Conservation (phyloP, 2,329 filamentous ascomycete genomes). For the Verticillium dahliae region DNA sequence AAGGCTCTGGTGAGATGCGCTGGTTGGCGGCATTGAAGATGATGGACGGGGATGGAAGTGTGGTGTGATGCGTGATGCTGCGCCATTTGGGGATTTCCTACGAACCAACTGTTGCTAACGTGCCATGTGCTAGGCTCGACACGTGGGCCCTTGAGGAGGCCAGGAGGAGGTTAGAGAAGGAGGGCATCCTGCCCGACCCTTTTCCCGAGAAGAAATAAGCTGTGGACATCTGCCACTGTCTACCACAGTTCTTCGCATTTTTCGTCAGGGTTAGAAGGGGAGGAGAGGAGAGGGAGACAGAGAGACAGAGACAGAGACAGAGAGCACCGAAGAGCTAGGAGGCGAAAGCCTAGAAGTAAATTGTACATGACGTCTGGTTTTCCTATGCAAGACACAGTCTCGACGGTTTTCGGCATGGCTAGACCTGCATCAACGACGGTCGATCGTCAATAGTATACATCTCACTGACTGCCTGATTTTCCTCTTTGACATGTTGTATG, state of each 20-base stretch:
- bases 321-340: conserved; percentile 4
- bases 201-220: conserved; percentile 49
- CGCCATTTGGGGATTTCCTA: not conserved
- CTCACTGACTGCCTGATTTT: not conserved
- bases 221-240: not conserved
- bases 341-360: conserved; percentile 7
- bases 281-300: conserved; percentile 7
- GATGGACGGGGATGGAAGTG: not conserved
- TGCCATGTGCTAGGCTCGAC: conserved; percentile 67
- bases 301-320: no score
- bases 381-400: conserved; percentile 16
- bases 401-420: conserved; percentile 6
- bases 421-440: conserved; percentile 8
- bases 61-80: not conserved
- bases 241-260: not conserved
- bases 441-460: not conserved
- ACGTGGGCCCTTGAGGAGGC: conserved; percentile 99
- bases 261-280: not conserved
- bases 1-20: no score
- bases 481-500: not conserved
- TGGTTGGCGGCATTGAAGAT: not conserved
- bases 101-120: conserved; percentile 17
- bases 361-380: conserved; percentile 26
- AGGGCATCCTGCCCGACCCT: conserved; percentile 86
- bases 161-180: conserved; percentile 85